These are phyloP conservation scores for Kwoniella shivajii DNA, from an alignment of 1,284 basidiomycete species.

Conservation along the genomic window DNA sequence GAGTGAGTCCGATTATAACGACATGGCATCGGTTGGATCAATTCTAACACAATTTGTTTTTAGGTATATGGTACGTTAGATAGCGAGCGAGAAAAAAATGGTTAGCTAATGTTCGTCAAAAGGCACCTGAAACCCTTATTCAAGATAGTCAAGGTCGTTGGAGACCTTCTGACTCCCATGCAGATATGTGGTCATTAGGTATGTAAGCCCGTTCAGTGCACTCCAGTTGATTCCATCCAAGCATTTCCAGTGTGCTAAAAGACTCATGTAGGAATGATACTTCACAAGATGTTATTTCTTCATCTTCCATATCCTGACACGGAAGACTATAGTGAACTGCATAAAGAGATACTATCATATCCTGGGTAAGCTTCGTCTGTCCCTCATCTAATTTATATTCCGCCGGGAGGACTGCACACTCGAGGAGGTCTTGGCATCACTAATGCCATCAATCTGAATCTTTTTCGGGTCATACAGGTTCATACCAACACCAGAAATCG, in stretches of 20 bases:
- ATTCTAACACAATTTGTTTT: conserved; percentile 1
- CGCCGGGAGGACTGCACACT: no score
- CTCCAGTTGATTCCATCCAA: background rate
- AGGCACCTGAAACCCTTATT: conserved; percentile 76
- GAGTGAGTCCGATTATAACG: conserved; percentile 56
- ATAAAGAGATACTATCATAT: conserved; percentile 74
- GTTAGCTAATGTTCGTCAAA: background rate
- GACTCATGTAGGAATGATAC: conserved; percentile 68
- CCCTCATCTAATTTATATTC: no score
- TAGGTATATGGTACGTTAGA: conserved; percentile 43
- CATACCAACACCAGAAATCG: conserved; percentile 60
- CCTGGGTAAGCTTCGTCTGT: conserved; percentile 61
- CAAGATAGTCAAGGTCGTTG: conserved; percentile 61
- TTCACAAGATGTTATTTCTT: conserved; percentile 89
- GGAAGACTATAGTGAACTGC: conserved; percentile 62
- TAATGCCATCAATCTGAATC: background rate
- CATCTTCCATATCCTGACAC: conserved; percentile 74
- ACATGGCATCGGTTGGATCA: no score
- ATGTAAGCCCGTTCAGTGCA: background rate
- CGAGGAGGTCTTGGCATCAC: background rate
- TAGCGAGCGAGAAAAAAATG: background rate
- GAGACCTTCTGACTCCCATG: conserved; percentile 76
- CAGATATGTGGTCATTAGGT: conserved; percentile 61
- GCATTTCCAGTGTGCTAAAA: background rate
- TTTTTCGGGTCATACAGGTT: no score